phyloP scores from a whole-genome alignment of 345 rosid genomes.

The Eucalyptus microcorys region DNA sequence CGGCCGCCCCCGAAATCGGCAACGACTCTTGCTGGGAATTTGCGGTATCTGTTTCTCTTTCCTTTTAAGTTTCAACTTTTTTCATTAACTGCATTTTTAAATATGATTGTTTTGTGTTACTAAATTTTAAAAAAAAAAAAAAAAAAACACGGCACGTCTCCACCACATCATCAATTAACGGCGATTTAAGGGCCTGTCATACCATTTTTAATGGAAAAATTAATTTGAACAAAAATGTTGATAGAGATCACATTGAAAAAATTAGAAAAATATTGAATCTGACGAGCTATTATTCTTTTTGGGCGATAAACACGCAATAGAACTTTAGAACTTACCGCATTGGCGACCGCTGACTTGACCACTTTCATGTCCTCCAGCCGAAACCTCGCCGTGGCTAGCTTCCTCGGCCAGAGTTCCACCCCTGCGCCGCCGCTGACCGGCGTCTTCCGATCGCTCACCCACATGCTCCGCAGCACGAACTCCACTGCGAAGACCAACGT shows the following conservation, averaged over 20 bases:
- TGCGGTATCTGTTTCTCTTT: background rate
- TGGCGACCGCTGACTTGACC: conserved; percentile 30
- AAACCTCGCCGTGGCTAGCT: conserved; percentile 40
- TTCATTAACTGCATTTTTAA: background rate
- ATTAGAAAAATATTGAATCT: background rate
- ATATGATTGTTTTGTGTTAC: background rate
- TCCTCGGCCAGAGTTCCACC: conserved; percentile 66
- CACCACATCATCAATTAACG: background rate
- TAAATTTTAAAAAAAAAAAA: too few relatives aligned
- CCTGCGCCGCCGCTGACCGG: conserved; percentile 42
- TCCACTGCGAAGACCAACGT: conserved; percentile 15
- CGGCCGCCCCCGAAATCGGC: background rate
- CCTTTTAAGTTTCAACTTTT: background rate
- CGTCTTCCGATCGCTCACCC: conserved; percentile 27
- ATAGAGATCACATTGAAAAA: too few relatives aligned
- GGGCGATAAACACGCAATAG: too few relatives aligned
- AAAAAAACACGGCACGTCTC: background rate
- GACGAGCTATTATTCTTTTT: background rate
- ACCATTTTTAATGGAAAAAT: too few relatives aligned
- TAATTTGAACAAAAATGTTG: background rate
- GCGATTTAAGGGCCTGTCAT: background rate
- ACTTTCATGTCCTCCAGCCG: conserved; percentile 39
- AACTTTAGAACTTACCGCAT: conserved; percentile 16
- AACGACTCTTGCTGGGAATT: background rate
- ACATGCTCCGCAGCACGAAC: conserved; percentile 17